phyloP scores from a whole-genome alignment of 2,329 filamentous ascomycete species.

The Akanthomyces dipterigenus region DNA sequence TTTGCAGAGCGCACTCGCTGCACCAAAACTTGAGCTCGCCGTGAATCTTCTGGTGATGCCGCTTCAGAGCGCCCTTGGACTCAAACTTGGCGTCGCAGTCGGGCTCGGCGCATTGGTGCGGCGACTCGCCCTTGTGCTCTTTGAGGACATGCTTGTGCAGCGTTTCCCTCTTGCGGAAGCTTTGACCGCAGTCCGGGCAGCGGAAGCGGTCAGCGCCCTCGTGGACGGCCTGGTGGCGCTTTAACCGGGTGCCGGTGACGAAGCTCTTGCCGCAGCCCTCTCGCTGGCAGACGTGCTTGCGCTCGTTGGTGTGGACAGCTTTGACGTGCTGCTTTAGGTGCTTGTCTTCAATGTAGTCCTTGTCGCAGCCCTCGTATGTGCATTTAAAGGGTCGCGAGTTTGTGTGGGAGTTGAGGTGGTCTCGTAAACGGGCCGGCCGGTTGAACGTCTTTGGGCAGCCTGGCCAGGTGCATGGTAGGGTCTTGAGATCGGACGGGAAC shows the following conservation, averaged over 20 bases:
- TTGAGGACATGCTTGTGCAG: slow-evolving; percentile 74
- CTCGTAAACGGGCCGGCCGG: slow-evolving; percentile 69
- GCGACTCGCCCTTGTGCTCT: slow-evolving; percentile 64
- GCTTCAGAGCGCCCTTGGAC: slow-evolving; percentile 61
- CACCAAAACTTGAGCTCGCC: slow-evolving; percentile 68
- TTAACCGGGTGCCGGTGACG: slow-evolving; percentile 69
- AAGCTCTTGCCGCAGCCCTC: slow-evolving; percentile 74
- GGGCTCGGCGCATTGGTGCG: slow-evolving; percentile 60
- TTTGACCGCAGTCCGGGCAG: slow-evolving; percentile 68
- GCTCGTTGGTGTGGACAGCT: slow-evolving; percentile 66
- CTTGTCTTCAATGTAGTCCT: slow-evolving; percentile 79
- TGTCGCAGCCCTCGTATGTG: slow-evolving; percentile 62
- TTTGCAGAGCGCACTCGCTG: slow-evolving; percentile 54
- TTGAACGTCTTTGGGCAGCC: slow-evolving; percentile 81
- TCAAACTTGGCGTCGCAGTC: slow-evolving; percentile 66
- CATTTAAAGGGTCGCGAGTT: slow-evolving; percentile 79
- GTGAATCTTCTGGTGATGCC: slow-evolving; percentile 66
- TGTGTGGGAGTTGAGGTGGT: slow-evolving; percentile 78
- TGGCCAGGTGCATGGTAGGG: slow-evolving; percentile 65
- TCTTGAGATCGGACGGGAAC: slow-evolving; percentile 68
- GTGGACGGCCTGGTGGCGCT: slow-evolving; percentile 72
- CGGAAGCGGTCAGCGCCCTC: slow-evolving; percentile 64
- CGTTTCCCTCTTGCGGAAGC: slow-evolving; percentile 82
- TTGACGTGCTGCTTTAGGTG: slow-evolving; percentile 83
- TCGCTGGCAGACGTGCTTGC: slow-evolving; percentile 64